phyloP scores from a whole-genome alignment of 306 rosid species.

The Gynostemma pentaphyllum region DNA sequence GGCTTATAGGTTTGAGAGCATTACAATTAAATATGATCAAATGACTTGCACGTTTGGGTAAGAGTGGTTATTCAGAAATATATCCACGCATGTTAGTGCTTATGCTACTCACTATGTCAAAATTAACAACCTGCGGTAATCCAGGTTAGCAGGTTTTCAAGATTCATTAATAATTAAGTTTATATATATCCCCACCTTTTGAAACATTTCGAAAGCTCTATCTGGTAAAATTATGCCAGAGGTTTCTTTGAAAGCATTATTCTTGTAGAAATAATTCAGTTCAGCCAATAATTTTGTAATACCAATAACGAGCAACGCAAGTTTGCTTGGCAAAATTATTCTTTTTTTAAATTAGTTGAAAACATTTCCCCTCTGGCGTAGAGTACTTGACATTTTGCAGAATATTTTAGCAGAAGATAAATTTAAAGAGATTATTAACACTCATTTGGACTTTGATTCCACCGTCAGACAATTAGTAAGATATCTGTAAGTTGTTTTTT shows the following conservation, averaged over 20 bases:
- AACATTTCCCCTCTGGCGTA: constrained; percentile 2
- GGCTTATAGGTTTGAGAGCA: too few species aligned
- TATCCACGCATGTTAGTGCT: too few species aligned
- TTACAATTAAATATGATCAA: too few species aligned
- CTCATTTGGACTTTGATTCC: constrained; percentile 39
- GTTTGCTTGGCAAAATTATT: neutral
- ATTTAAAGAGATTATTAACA: constrained; percentile 41
- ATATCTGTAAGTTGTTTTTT: constrained; percentile 58
- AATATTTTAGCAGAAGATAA: constrained; percentile 49
- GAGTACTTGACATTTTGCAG: constrained; percentile 62
- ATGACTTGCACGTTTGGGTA: constrained; percentile 43
- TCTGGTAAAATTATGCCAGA: neutral
- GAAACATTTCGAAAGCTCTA: neutral
- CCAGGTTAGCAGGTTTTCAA: neutral
- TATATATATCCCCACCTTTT: neutral
- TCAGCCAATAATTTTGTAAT: neutral
- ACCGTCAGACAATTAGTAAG: constrained; percentile 49
- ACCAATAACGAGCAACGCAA: neutral
- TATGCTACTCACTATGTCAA: too few species aligned
- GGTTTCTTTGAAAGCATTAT: neutral
- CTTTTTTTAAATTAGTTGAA: neutral
- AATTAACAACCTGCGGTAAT: neutral
- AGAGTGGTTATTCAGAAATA: too few species aligned
- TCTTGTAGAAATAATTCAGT: neutral
- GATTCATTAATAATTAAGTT: neutral